A percentile compares a stretch with the other conserved stretches of the same genome.
phyloP scores from a whole-genome alignment of 768 basidiomycete species.

The Scleroderma bovista region DNA sequence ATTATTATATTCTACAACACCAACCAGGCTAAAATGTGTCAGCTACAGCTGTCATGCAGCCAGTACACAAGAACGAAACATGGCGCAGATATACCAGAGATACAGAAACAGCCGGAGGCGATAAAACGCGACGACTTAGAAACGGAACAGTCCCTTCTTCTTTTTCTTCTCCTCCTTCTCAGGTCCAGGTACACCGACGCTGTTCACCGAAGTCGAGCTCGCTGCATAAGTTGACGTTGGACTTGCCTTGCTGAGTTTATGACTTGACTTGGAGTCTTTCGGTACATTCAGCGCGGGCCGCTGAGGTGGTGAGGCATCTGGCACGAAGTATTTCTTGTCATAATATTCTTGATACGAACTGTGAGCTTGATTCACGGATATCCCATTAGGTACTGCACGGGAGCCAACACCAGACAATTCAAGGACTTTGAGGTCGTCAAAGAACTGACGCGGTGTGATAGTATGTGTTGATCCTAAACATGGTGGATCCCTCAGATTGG shows the following conservation, averaged over 20 bases:
- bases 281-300: conserved; percentile 20
- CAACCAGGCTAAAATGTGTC: no score
- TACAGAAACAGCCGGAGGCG: not conserved
- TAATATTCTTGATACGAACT: conserved; percentile 70
- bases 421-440: conserved; percentile 83
- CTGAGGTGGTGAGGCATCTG: conserved; percentile 29
- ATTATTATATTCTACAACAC: no score
- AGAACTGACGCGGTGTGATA: conserved; percentile 74
- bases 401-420: conserved; percentile 87
- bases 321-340: conserved; percentile 66
- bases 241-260: conserved; percentile 29
- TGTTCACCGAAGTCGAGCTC: conserved; percentile 43
- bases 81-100: not conserved
- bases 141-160: conserved; percentile 67
- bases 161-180: conserved; percentile 63
- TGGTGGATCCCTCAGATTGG: conserved; percentile 28
- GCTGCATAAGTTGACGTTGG: conserved; percentile 48
- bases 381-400: conserved; percentile 61
- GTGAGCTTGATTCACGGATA: conserved; percentile 42
- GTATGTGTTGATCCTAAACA: conserved; percentile 85
- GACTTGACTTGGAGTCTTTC: conserved; percentile 19
- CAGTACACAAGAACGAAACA: no score
- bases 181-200: conserved; percentile 29
- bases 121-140: conserved; percentile 33
- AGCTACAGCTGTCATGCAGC: no score